Percentiles rank a stretch among this genome's conserved stretches.
phyloP scores from a whole-genome alignment of 805 yeast genomes.

The Ogataea naganishii region DNA sequence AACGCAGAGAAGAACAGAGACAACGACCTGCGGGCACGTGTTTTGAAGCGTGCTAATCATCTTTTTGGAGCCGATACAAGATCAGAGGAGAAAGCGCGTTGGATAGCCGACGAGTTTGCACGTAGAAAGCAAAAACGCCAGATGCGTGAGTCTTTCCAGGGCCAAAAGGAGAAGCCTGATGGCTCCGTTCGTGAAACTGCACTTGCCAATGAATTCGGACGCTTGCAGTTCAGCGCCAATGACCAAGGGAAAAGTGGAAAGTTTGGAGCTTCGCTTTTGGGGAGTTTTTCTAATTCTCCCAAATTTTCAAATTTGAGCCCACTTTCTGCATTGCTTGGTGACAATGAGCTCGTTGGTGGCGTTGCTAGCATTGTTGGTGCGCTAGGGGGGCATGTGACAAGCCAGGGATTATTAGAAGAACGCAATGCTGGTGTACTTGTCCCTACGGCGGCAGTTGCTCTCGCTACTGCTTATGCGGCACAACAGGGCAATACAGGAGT shows the following conservation, averaged over 20 bases:
- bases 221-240: slow-evolving; percentile 5
- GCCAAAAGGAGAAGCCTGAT: slow-evolving; percentile 7
- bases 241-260: slow-evolving; percentile 11
- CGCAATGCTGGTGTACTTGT: too few species aligned
- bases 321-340: slow-evolving; percentile 10
- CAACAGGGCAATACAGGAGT: too few species aligned
- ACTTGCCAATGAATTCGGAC: slow-evolving; percentile 4
- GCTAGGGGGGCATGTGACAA: too few species aligned
- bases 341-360: too few species aligned
- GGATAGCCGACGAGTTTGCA: slow-evolving; percentile 72
- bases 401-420: too few species aligned
- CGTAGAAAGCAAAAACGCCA: slow-evolving; percentile 55
- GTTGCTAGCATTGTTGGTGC: too few species aligned
- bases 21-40: slow-evolving; percentile 74
- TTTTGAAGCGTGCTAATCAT: slow-evolving; percentile 59
- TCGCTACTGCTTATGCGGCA: too few species aligned
- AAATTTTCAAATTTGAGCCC: slow-evolving; percentile 14
- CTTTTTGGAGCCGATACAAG: slow-evolving; percentile 57
- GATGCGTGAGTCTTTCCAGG: slow-evolving; percentile 31
- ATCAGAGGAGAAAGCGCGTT: slow-evolving; percentile 41
- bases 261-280: too few species aligned
- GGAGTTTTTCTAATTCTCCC: slow-evolving; percentile 3
- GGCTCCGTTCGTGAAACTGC: slow-evolving; percentile 10
- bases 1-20: slow-evolving; percentile 79
- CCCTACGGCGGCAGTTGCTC: too few species aligned